phyloP scores from a whole-genome alignment of 345 rosid species.

The Eucalyptus decipiens region DNA sequence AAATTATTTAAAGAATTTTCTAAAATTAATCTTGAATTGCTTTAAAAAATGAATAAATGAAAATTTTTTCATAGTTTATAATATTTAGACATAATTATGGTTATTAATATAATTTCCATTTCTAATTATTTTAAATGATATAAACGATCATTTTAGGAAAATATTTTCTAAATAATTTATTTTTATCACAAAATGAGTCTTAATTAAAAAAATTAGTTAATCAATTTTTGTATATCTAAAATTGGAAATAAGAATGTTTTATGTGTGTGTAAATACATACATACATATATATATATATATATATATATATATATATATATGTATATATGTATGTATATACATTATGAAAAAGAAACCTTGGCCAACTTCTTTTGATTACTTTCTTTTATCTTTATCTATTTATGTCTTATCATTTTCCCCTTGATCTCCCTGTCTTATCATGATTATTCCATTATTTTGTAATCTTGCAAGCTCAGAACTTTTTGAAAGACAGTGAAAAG shows the following conservation, averaged over 20 bases:
- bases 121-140: background rate
- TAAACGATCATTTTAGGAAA: too few relatives aligned
- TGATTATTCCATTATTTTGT: background rate
- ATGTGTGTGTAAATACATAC: background rate
- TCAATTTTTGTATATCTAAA: background rate
- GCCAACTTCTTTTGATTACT: background rate
- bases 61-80: too few relatives aligned
- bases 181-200: background rate
- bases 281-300: background rate
- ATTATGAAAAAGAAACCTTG: background rate
- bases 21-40: background rate
- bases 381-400: background rate
- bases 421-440: background rate
- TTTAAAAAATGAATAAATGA: background rate
- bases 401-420: background rate
- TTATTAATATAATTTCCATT: accelerated
- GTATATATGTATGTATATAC: too few relatives aligned
- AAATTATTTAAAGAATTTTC: background rate
- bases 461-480: background rate
- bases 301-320: too few relatives aligned
- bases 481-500: background rate
- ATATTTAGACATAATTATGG: background rate
- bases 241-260: background rate
- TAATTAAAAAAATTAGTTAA: background rate
- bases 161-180: too few relatives aligned